Percentiles rank a stretch among this genome's conserved stretches.
Evolutionary conservation across 2,329 filamentous ascomycete species (phyloP).

Genomic region (Aureobasidium sp.): DNA sequence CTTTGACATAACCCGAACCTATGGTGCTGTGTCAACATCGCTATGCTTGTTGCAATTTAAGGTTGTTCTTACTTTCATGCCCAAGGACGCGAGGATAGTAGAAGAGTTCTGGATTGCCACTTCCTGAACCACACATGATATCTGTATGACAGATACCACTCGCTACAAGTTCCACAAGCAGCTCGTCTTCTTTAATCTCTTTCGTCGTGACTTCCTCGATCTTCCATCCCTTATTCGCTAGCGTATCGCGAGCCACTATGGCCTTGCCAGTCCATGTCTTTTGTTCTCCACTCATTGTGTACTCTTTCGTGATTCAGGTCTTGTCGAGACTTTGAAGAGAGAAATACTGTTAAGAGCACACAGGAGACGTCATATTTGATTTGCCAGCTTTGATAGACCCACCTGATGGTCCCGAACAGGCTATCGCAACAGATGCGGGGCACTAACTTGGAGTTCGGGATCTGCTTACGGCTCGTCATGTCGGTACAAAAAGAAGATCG

Average conservation of each 20-base stretch:
- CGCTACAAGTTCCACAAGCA: slow-evolving; percentile 45
- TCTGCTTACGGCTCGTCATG: background rate
- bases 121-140: slow-evolving; percentile 35
- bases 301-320: slow-evolving; percentile 14
- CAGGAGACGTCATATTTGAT: slow-evolving; percentile 11
- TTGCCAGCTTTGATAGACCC: background rate
- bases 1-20: slow-evolving; percentile 41
- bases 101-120: slow-evolving; percentile 26
- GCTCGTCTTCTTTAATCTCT: slow-evolving; percentile 35
- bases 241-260: slow-evolving; percentile 31
- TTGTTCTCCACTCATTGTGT: background rate
- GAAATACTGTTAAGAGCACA: slow-evolving; percentile 21
- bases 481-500: background rate
- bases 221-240: slow-evolving; percentile 31
- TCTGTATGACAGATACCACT: slow-evolving; percentile 48
- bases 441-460: background rate
- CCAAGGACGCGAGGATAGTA: slow-evolving; percentile 42
- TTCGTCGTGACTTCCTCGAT: slow-evolving; percentile 30
- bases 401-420: background rate
- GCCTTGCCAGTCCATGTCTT: slow-evolving; percentile 22
- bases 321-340: slow-evolving; percentile 20
- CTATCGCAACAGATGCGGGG: background rate
- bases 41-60: background rate
- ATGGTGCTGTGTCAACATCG: background rate
- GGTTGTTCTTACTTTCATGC: slow-evolving; percentile 38